Base-by-base conservation (phyloP, 768 basidiomycete species). In the Termitomyces sp. region DNA sequence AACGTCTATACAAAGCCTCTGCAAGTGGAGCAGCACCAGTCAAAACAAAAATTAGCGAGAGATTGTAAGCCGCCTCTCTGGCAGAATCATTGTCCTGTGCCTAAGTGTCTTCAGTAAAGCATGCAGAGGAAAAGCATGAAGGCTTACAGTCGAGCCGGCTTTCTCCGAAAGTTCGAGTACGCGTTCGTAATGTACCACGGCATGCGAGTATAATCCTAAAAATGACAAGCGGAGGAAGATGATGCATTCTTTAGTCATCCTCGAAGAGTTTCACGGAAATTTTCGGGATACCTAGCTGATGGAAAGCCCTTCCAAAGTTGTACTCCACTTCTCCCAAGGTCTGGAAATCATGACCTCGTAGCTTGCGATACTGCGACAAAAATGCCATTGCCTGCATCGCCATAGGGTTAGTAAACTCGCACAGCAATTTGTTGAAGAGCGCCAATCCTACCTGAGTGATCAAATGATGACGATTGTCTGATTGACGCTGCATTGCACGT, bases 291-390 rank as follows among this genome's bases (percentile, higher is more conserved):
- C 93, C 90, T n/a, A 97, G 75, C 56, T 94, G 90, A 65, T 98
- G 96, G 66, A 97, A 98, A 1, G 85, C 82, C 45, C 96, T 77
- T 0, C 88, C 96, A 65, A 95, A 90, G 68, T 99, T 99, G 67
- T 82, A 98, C 55, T 99, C 92, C 3, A 96, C 86, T 68, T 98
- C 95, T 28, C 83, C 79, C 22, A 78, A 60, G 2, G 73, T 75
- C 2, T 74, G 68, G 2, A 69, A 67, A 46, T 73, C 72, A 2
- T 61, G 69, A 42, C 73, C 74, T 14, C 87, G 77, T 2, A 88
- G 64, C n/a, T 76, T 74, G 17, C 93, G 82, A 68, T 98, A 99
- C 46, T 83, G 80, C 0, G 85, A 79, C 24, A 98, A 69, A 68
- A 94, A 97, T 0, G 90, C 91, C 77, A 95, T 79, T 0, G 80